Evolutionary conservation across 2,329 filamentous ascomycete genomes (phyloP), one percentile per base, ranked within the genome.

Genomic region (Tolypocladium guangdongense): DNA sequence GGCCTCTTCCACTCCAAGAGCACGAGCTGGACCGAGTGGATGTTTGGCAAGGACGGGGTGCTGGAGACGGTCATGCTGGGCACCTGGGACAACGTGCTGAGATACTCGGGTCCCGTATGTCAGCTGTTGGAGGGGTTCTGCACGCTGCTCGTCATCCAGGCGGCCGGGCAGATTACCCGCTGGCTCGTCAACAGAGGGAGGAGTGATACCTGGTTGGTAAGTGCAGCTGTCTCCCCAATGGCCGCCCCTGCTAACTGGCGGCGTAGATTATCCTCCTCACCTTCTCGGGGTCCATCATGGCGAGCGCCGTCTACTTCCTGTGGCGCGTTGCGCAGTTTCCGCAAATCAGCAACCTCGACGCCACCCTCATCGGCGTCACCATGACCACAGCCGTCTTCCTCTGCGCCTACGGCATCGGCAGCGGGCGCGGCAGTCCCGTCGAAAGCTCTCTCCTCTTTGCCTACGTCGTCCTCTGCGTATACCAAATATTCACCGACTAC

Each of bases 401-500:
- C 16, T 93, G 90, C 67, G 88, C 87, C 16, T 96, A 92, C 78
- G 93, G 93, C 30, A 96, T 97, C 61, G 88, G 88, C 57, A 96
- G 89, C 63, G 92, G 92, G 2, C 85, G 91, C 62, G 93, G 93
- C 56, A 99, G 96, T 64, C 90, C 92, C 2, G 88, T 97, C 52
- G 92, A 99, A 71, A 95, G 90, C 60, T 96, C 92, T 24, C 76
- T 99, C 12, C 80, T 99, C 55, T 97, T 99, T 58, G 92, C 93
- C 64, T 99, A 99, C 70, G 83, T 96, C 56, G 93, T 96, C n/a
- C 84, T 99, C 57, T 97, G 92, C 74, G 88, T 97, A 65, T 99
- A 97, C 73, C 93, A 99, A 70, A 97, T 97, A 69, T 97, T 97
- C 70, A 99, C 93, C 63, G 93, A 99, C 71, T 97, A 97, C 71